Conservation (phyloP, 176 grass and related monocot genomes). For the Carex pumila region DNA sequence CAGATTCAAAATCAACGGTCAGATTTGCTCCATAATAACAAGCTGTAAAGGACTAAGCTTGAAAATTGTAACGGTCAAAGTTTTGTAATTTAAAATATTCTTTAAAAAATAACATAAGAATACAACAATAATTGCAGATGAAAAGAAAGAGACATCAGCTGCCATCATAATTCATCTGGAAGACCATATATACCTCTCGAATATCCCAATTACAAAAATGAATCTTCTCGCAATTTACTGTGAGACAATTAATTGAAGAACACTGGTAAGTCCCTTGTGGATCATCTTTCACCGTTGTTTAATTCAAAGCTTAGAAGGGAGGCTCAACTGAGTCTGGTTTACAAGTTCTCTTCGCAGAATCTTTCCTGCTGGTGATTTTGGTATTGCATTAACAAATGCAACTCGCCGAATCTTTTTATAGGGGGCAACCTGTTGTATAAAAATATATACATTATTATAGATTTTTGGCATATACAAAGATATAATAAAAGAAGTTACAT, state of each 20-base stretch:
- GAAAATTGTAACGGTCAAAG: too few relatives aligned
- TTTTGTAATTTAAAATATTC: too few relatives aligned
- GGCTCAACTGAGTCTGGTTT: slow-evolving; percentile 33
- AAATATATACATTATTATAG: background rate
- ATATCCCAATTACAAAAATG: background rate
- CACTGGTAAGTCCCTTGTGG: background rate
- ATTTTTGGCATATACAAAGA: background rate
- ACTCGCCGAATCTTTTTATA: slow-evolving; percentile 79
- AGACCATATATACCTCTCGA: background rate
- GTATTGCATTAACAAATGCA: slow-evolving; percentile 41
- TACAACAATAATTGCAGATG: background rate
- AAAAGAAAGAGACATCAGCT: background rate
- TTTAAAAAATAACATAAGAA: background rate
- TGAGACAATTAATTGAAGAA: background rate
- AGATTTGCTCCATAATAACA: too few relatives aligned
- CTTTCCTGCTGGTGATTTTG: slow-evolving; percentile 59
- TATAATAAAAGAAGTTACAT: background rate
- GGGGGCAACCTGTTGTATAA: slow-evolving; percentile 44
- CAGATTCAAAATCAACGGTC: too few relatives aligned
- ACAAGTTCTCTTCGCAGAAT: slow-evolving; percentile 48
- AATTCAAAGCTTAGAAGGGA: slow-evolving; percentile 47
- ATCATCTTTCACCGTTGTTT: background rate
- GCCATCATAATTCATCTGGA: background rate
- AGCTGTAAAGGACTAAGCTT: too few relatives aligned
- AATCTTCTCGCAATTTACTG: background rate